Evolutionary conservation across 2,329 filamentous ascomycete genomes (phyloP), one percentile per base, ranked within the genome.

Genomic region (Drechslera avenae): DNA sequence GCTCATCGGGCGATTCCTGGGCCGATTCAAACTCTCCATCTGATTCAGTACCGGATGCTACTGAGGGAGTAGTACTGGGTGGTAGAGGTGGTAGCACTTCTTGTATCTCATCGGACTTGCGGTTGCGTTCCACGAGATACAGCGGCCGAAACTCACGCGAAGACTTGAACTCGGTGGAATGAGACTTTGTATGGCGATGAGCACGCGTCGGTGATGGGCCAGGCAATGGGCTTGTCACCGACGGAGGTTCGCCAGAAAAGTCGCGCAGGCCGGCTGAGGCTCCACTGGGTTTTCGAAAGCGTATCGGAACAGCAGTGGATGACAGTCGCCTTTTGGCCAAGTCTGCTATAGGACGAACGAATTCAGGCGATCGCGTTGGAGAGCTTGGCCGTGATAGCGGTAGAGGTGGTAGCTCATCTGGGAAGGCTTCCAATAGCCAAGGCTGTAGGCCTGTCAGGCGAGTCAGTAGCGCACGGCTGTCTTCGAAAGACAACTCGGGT

Each of bases 131-230:
- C 5, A 96, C 84, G 17, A 96, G 85, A 73, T 89, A 93, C 7
- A 97, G 76, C 0, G 92, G 92, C 60, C 89, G 86, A 64, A 92
- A 87, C 67, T 94, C 90, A 14, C 80, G 81, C 57, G 75, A 83
- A 36, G 73, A 74, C 52, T 75, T 78, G 65, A 83, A 83, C 54
- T 84, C 80, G 4, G 76, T 75, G 1, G 81, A 83, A 44, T 73
- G 75, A 1, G 77, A 73, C 30, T 81, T 78, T 37, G 72, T 70
- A 54, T 79, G 77, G 26, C 78, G 75, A 28, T 28, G 26, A 13
- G 68, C 62, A 16, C 71, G 64, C 6, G 70, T 72, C 19, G 79
- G 79, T 6, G 79, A 79, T 14, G 58, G 70, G n/a, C 72, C 72
- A 23, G 73, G 64, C 5, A 39, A 34, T 13, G 59, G 57, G 16